Base-by-base conservation (phyloP, 345 rosid genomes). In the Crucihimalaya himalaica region DNA sequence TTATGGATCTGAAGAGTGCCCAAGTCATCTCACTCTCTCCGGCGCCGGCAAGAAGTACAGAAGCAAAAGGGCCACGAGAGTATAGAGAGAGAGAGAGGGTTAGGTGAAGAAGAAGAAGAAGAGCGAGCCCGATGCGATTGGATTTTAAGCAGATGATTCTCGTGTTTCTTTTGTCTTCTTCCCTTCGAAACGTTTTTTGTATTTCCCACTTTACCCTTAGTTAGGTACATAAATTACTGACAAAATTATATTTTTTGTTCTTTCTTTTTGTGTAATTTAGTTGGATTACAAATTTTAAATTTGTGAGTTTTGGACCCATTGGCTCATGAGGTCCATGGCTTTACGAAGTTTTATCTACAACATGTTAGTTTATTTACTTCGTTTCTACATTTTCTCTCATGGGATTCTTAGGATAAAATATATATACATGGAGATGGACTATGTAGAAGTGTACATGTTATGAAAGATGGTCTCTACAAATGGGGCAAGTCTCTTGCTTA, bases 401-500 rank as follows among this genome's bases (percentile, higher is more conserved):
- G 5, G 9, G n/a, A 63, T 15, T 23, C 68, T 31, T 31, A 18
- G 19, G 16, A 63, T 27, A 27, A 5, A 11, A 35, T 10, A 35
- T 35, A 28, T 10, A 9, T 43, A n/a, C 2, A 31, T 65, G 50
- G 7, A 66, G 2, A 48, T 65, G 20, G 47, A 21, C 4, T 53
- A 60, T 15, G 52, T 15, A 51, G 0, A 39, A 23, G 10, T 75
- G 51, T 60, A n/a, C n/a, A n/a, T n/a, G 51, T 53, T 47, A 70
- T 70, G 76, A 46, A 40, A 89, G 81, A 56, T 46, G 50, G 23
- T 78, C 78, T 81, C 97, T 82, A 70, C 98, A 93, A 45, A 89
- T 82, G n/a, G 98, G 98, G 29, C 97, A 93, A 18, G 89, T 83
- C 11, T 79, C 89, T 54, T 84, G 83, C 59, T 78, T 69, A 18